phyloP scores from a whole-genome alignment of 257 asterid species.

The Solanum virginianum region DNA sequence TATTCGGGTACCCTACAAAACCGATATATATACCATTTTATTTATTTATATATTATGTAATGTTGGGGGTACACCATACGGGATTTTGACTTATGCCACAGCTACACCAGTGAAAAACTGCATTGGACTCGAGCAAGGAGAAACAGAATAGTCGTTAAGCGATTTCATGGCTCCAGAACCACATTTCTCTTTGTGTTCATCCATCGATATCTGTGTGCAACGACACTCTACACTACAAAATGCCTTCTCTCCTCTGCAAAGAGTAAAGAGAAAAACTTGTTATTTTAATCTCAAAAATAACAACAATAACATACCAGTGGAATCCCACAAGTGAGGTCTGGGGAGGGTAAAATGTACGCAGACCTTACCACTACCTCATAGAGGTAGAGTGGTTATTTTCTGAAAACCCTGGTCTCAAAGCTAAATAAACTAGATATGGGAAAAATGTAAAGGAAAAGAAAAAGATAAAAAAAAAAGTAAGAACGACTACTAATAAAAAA shows the following conservation, averaged over 20 bases:
- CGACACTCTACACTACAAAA: slow-evolving; percentile 55
- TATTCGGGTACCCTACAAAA: neutral
- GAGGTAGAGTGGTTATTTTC: too few species aligned
- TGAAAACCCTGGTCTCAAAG: too few species aligned
- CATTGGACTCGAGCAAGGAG: slow-evolving; percentile 45
- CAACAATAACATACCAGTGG: too few species aligned
- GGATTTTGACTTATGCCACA: slow-evolving; percentile 27
- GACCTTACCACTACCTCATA: too few species aligned
- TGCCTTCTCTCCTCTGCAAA: slow-evolving; percentile 53
- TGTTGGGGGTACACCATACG: neutral
- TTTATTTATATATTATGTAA: slow-evolving; percentile 1
- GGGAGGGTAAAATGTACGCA: too few species aligned
- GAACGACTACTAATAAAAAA: too few species aligned
- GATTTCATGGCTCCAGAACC: slow-evolving; percentile 24
- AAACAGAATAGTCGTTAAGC: slow-evolving; percentile 26
- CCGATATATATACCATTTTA: neutral
- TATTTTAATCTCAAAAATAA: neutral
- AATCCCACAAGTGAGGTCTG: too few species aligned
- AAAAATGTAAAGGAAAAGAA: too few species aligned
- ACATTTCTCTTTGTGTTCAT: slow-evolving; percentile 34
- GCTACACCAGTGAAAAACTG: slow-evolving; percentile 47
- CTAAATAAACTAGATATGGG: too few species aligned
- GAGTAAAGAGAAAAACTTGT: neutral
- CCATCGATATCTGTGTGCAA: slow-evolving; percentile 28
- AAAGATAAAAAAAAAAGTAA: too few species aligned